Evolutionary conservation across 2,329 filamentous ascomycete genomes (phyloP), one percentile per base, ranked within the genome.

Genomic region (Plectosphaerella sp.): DNA sequence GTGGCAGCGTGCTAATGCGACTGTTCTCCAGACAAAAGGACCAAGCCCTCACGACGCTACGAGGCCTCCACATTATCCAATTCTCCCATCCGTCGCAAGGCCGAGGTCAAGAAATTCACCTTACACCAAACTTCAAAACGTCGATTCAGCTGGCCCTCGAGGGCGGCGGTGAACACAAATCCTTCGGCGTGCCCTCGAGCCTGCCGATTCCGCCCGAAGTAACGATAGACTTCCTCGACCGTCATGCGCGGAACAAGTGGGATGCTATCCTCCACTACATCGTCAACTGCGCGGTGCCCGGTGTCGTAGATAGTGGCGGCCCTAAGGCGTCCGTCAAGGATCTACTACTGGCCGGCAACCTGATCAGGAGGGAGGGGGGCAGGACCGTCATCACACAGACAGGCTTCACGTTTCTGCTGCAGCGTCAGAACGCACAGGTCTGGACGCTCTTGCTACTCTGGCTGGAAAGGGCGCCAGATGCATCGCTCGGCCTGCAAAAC

Each of bases 191-290:
- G 1, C 88, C 91, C 2, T 92, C 88, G 16, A 79, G 76, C 12
- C 78, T 85, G 8, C 76, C 83, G 4, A 76, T 83, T 35, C 79
- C 83, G 41, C 73, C 78, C 51, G 79, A 83, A 47, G 81, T 94
- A 47, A 84, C 87, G 54, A 70, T 91, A 11, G 64, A 80, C 1
- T 90, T 88, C 59, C 79, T 99, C 52, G 94, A 99, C 64, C 80
- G 84, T 25, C 95, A 93, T 70, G 91, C 94, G 5, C 83, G 89
- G 51, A 83, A 82, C 61, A 92, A 96, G 65, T 99, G 94, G 92
- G 95, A 99, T 69, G 88, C 91, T 24, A 96, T 99, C 25, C 71
- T 99, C 47, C 94, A 97, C 68, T 99, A 91, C 64, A 92, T 99
- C 67, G 94, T 99, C 18, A 89, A 87, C 53, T 87, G 83, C 55